Base-by-base conservation (phyloP, 129 eudicot species). In the Cynara cardunculus region DNA sequence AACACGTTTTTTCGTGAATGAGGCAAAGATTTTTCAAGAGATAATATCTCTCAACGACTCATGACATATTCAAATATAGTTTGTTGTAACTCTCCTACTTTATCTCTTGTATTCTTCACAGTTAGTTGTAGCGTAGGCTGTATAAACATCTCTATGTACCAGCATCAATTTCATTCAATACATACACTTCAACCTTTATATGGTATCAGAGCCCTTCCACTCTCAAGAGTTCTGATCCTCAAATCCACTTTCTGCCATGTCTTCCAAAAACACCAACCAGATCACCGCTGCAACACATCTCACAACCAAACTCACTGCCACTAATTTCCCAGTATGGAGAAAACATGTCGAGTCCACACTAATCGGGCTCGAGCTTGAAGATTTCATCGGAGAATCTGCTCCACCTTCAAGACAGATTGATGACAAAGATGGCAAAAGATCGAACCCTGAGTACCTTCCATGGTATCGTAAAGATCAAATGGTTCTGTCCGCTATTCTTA, bases 391-490 rank as follows among this genome's bases (percentile, higher is more conserved):
- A 64, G 12, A 6, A 3, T 64, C 69, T 2, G 22, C 10, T 9
- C 69, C 22, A 22, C 27, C 26, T 19, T 2, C 69, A 19, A 6
- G 22, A 64, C 69, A 19, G 27, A 64, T 64, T 9, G 69, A 64
- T 22, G 69, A 9, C 69, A 22, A 64, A 22, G 27, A 64, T 5
- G 69, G 69, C 69, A 64, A 64, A 30, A 22, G 0, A 19, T 22
- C 27, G 13, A 64, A 64, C 22, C 69, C 69, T 6, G 27, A 1
- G 27, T 69, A 69, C 22, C 18, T 69, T 69, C 9, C 73, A 69
- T 69, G 73, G 73, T 69, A 25, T 69, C 73, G 39, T 4, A 12
- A 69, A 27, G 39, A 69, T 69, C 73, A 69, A 69, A 69, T 69
- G 37, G 39, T 69, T 14, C 5, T 69, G 7, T 25, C 37, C 7